phyloP scores from a whole-genome alignment of 192 early-diverging fungal genomes.

The Jimgerdemannia flammicorona region DNA sequence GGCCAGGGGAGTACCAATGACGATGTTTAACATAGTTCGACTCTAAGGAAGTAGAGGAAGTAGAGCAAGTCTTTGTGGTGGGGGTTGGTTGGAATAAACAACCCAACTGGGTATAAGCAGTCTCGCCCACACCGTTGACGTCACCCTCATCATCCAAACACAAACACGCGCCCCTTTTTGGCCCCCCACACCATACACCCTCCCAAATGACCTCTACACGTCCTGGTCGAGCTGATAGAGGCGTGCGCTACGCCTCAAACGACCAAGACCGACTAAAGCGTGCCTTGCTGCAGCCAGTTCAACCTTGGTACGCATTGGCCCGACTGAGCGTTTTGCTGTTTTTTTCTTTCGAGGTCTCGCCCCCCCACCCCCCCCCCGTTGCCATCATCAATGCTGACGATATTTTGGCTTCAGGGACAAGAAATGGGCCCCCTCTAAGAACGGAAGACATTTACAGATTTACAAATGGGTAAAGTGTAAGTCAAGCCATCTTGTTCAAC shows the following conservation, averaged over 20 bases:
- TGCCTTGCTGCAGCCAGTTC: not conserved
- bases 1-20: not conserved
- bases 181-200: not conserved
- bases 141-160: not conserved
- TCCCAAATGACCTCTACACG: not conserved
- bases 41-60: not conserved
- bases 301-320: not conserved
- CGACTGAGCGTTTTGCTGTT: not conserved
- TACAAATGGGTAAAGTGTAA: not conserved
- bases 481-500: not conserved
- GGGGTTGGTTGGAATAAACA: not conserved
- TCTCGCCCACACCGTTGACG: not conserved
- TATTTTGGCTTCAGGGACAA: not conserved
- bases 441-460: not conserved
- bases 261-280: not conserved
- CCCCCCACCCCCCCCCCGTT: no score
- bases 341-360: not conserved
- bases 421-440: not conserved
- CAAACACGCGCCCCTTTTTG: not conserved
- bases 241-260: not conserved
- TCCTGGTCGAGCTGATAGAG: not conserved
- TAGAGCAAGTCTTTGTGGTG: not conserved
- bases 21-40: not conserved
- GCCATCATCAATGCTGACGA: no score
- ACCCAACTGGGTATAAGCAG: not conserved